A percentile compares a stretch with the other conserved stretches of the same genome.
Evolutionary conservation across 257 asterid genomes (phyloP).

Genomic region (Rehmannia glutinosa): DNA sequence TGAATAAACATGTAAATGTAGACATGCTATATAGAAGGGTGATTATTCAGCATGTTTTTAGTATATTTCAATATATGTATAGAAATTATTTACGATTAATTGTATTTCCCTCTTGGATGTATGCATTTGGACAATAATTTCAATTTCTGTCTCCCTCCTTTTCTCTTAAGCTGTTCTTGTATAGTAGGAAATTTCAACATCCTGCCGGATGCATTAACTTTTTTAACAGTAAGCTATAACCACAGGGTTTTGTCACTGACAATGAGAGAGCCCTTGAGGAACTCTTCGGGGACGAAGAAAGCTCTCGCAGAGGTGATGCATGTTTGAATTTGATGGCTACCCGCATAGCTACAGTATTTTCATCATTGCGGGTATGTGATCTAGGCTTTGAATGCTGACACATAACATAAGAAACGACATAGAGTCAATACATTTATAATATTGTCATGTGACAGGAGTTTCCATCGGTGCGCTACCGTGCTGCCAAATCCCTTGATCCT

Average conservation of each 20-base stretch:
- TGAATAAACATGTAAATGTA: constrained; percentile 6
- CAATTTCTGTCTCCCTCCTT: constrained; percentile 4
- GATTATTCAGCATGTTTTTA: constrained; percentile 3
- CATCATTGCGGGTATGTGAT: constrained; percentile 79
- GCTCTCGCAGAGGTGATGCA: constrained; percentile 69
- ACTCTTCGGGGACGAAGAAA: constrained; percentile 93
- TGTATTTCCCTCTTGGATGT: neutral
- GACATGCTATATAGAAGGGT: neutral
- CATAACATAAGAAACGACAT: neutral
- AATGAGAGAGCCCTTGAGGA: constrained; percentile 95
- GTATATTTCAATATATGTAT: neutral
- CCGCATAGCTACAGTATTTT: constrained; percentile 92
- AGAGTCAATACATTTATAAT: constrained; percentile 1
- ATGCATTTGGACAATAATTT: neutral
- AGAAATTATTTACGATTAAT: neutral
- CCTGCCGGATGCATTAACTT: neutral
- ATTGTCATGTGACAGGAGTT: constrained; percentile 70
- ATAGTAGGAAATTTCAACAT: constrained; percentile 12
- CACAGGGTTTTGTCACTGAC: constrained; percentile 86
- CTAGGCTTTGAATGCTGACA: constrained; percentile 13
- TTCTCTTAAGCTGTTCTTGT: constrained; percentile 1
- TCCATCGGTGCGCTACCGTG: constrained; percentile 87
- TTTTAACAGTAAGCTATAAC: constrained; percentile 4
- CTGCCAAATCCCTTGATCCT: constrained; percentile 94
- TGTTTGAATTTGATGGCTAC: constrained; percentile 85